Conservation (phyloP, 345 rosid genomes). For the Aquilaria malaccensis region DNA sequence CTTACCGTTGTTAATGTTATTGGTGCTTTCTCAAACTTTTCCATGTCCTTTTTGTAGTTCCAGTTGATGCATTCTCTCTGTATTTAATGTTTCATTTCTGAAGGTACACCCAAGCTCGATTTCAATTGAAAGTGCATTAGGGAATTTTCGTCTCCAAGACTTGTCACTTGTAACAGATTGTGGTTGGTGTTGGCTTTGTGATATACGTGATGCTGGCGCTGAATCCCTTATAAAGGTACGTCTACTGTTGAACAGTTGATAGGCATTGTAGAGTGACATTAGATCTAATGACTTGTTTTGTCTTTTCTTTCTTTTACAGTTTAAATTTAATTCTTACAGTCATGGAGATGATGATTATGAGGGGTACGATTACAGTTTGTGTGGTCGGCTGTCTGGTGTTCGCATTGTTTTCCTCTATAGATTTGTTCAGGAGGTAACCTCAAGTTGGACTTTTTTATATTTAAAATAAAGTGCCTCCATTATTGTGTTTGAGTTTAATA, state of each 20-base stretch:
- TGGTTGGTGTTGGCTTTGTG: conserved; percentile 96
- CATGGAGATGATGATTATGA: conserved; percentile 94
- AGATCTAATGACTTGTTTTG: conserved; percentile 1
- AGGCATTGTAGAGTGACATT: conserved; percentile 4
- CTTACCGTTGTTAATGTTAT: neutral
- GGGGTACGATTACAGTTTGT: conserved; percentile 92
- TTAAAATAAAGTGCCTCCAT: neutral
- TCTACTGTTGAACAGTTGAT: conserved; percentile 6
- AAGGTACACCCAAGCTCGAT: conserved; percentile 92
- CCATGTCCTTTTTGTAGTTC: too few species aligned
- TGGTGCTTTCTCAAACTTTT: too few species aligned
- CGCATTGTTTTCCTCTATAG: conserved; percentile 92
- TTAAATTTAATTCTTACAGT: conserved; percentile 80
- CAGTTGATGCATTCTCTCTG: too few species aligned
- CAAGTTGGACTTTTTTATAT: conserved; percentile 9
- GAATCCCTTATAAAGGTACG: conserved; percentile 95
- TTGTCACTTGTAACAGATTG: conserved; percentile 73
- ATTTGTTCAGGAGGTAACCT: conserved; percentile 92
- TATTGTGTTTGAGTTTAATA: neutral
- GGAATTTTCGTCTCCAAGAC: conserved; percentile 92
- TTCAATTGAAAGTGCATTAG: conserved; percentile 86
- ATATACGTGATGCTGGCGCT: conserved; percentile 89
- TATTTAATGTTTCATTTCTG: conserved; percentile 22
- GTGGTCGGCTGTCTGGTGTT: conserved; percentile 86
- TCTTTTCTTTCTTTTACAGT: conserved; percentile 45